Base-by-base conservation (phyloP, 495 filamentous ascomycete genomes). In the Neohortaea acidophila region DNA sequence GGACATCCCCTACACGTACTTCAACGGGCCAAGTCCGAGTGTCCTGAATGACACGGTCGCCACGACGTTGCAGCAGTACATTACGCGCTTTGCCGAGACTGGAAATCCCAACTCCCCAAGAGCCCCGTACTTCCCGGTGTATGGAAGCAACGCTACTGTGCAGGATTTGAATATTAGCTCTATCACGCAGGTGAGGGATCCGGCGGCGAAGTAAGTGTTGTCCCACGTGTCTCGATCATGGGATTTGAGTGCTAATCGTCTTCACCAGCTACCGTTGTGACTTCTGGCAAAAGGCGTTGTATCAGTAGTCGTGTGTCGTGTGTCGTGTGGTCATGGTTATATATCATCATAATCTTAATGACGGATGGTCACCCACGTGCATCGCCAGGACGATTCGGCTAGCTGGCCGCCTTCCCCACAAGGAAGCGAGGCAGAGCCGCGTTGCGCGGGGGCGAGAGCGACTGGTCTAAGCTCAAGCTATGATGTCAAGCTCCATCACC, bases 11-110 rank as follows among this genome's bases (percentile, higher is more conserved):
- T 77, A 52, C 36, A 52, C 40, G 4, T 52, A 48, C 41, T 72
- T 63, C 52, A 67, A 69, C 33, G 72, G 68, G 17, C 18, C 44
- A 2, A 28, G 38, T 1, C 29, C 44, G 0, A 55, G 53, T 31
- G 61, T 71, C 0, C 46, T 57, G 25, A 66, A 66, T 28, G 51
- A 39, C 2, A 57, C 62, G 2, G 51, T 73, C 1, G 75, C 76
- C 1, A 30, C 59, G 13, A 60, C 58, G 4, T 51, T 79, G 52
- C 76, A 80, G 54, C 60, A 70, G 15, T 79, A 70, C 47, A 63
- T 79, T 26, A 69, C 67, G 0, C 62, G 55, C 40, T 81, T 80
- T 43, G 67, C 58, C 9, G 48, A 52, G 38, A 61, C 50, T 5
- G 71, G 71, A 2, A 33, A 24, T 7, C 70, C 71, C 13, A 57